Conservation (phyloP, 108 stramenopile genomes). For the Cyclotella baltica region DNA sequence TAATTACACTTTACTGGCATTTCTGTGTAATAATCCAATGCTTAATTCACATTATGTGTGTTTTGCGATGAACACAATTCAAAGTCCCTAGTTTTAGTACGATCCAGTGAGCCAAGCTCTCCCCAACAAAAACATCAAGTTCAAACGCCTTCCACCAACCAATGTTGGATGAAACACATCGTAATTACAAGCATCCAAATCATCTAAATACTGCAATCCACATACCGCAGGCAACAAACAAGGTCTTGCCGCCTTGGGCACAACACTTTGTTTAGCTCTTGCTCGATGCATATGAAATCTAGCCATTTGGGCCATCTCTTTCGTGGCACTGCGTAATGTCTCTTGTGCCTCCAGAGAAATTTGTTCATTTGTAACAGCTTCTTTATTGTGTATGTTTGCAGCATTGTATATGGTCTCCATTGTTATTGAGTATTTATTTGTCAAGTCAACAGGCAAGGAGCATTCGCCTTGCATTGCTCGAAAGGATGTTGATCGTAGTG, state of each 20-base stretch:
- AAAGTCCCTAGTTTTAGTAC: no score
- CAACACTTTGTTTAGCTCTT: conserved; percentile 59
- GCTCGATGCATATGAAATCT: conserved; percentile 67
- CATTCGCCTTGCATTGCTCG: conserved; percentile 70
- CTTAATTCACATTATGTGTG: no score
- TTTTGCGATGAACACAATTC: no score
- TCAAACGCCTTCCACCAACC: conserved; percentile 20
- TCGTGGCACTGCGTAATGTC: conserved; percentile 56
- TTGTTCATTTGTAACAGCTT: background rate
- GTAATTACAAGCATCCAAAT: conserved; percentile 70
- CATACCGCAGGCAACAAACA: conserved; percentile 78
- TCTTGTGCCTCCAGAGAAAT: conserved; percentile 15
- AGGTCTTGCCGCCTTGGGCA: conserved; percentile 62
- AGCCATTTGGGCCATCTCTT: conserved; percentile 62
- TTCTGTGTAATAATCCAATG: no score
- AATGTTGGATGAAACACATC: conserved; percentile 65
- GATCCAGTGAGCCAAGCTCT: conserved; percentile 31
- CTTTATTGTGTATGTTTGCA: conserved; percentile 8
- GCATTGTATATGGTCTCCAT: conserved; percentile 40
- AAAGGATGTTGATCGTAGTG: conserved; percentile 67
- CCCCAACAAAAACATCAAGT: conserved; percentile 30
- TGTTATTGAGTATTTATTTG: conserved; percentile 38
- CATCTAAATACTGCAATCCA: conserved; percentile 67
- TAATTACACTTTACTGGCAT: no score
- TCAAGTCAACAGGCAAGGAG: conserved; percentile 61